Percentiles rank a stretch among this genome's conserved stretches.
phyloP scores from a whole-genome alignment of 108 stramenopile genomes.

The Fragilaria crotonensis region DNA sequence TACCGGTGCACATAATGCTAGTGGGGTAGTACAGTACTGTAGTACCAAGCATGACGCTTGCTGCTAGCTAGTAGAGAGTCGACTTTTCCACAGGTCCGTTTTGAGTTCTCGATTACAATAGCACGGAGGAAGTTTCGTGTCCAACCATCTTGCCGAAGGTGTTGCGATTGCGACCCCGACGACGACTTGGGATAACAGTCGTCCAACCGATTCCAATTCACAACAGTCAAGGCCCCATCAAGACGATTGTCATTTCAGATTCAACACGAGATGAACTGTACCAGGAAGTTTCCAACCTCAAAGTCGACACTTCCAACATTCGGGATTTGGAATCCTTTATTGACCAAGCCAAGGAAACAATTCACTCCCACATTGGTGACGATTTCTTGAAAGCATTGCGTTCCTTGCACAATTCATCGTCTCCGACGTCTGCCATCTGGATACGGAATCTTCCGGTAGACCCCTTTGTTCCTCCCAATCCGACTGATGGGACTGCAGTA shows the following conservation, averaged over 20 bases:
- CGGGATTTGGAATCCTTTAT: neutral
- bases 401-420: neutral
- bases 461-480: slow-evolving; percentile 11
- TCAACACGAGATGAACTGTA: neutral
- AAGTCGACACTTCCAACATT: neutral
- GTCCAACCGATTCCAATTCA: neutral
- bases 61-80: too few species aligned
- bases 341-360: neutral
- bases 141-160: too few species aligned
- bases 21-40: too few species aligned
- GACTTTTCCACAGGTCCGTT: too few species aligned
- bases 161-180: neutral
- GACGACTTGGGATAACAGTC: neutral
- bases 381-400: neutral
- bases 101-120: too few species aligned
- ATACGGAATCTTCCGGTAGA: slow-evolving; percentile 13
- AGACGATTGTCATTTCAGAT: neutral
- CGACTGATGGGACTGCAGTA: slow-evolving; percentile 5
- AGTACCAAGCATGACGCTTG: too few species aligned
- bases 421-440: slow-evolving; percentile 3
- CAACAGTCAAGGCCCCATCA: neutral
- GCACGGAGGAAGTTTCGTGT: too few species aligned
- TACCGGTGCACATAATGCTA: too few species aligned
- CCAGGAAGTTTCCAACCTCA: neutral
- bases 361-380: neutral